phyloP scores from a whole-genome alignment of 108 stramenopile genomes.

The Fistulifera pelliculosa region DNA sequence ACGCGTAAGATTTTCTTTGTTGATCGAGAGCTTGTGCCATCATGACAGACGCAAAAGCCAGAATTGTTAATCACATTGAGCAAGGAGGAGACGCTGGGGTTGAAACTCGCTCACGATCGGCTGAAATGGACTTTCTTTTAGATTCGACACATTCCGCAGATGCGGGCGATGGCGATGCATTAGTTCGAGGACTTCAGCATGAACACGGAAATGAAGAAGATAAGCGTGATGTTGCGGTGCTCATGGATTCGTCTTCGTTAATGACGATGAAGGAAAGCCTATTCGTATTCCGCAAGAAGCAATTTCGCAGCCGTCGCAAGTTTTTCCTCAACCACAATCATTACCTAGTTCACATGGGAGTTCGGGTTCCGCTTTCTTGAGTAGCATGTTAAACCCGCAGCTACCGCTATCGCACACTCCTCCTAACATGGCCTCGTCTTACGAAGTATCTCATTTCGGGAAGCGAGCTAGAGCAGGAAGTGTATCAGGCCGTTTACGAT shows the following conservation, averaged over 20 bases:
- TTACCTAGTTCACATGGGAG: conserved; percentile 6
- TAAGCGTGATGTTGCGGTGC: too few species aligned
- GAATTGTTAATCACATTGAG: too few species aligned
- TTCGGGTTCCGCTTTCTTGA: conserved; percentile 11
- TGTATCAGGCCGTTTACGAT: conserved; percentile 70
- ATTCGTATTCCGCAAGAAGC: conserved; percentile 1
- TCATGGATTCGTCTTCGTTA: too few species aligned
- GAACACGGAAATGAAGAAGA: too few species aligned
- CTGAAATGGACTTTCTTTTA: too few species aligned
- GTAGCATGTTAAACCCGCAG: conserved; percentile 2
- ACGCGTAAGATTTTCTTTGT: neutral
- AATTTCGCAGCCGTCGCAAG: neutral
- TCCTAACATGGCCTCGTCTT: conserved; percentile 48
- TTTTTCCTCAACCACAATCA: neutral
- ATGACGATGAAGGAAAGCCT: neutral
- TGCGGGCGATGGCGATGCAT: too few species aligned
- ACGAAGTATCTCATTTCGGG: conserved; percentile 72
- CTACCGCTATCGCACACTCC: conserved; percentile 55
- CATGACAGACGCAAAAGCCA: too few species aligned
- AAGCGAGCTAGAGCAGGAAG: conserved; percentile 76
- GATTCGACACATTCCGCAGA: too few species aligned
- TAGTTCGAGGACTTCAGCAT: too few species aligned
- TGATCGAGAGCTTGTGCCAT: too few species aligned
- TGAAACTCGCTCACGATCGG: too few species aligned
- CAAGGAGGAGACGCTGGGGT: too few species aligned